Base-by-base conservation (phyloP, 306 rosid species). In the Leucaena leucocephala region DNA sequence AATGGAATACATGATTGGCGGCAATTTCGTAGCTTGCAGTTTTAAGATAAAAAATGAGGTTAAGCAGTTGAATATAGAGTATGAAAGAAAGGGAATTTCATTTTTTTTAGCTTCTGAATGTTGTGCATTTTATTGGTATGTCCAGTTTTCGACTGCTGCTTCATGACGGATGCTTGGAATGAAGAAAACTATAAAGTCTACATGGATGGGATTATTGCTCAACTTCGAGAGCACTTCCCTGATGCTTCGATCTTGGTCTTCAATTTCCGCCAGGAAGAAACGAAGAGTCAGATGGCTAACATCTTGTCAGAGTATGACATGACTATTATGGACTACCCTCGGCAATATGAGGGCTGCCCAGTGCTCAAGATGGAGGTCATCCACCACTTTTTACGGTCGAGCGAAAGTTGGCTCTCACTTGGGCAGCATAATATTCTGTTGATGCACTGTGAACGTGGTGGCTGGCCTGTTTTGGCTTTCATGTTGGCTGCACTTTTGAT, bases 381-480 rank as follows among this genome's bases (percentile, higher is more conserved):
- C 49, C 98, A 92, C 81, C 97, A 94, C 75, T 94, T 92, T 84
- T 79, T 94, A 69, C 84, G 94, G 86, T 94, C 98, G 13, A 75
- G 97, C 59, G 98, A 94, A 80, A 94, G 98, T 74, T 94, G 98
- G 98, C 91, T 92, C 9, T 87, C 95, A 8, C 97, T 88, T 57
- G 97, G 98, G 71, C 93, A 80, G 21, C 80, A 90, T 1, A 94
- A 92, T 50, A 91, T 91, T 86, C 76, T 94, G 85, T 71, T 94
- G 75, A 91, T 94, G 97, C 97, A 94, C 71, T 94, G 97, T 62
- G 98, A 92, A 71, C 91, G 89, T 12, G 98, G 98, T 17, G 97
- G 93, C 72, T 94, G 98, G 98, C 92, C 97, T 0, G 97, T 92
- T 85, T 82, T 94, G 83, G 97, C 97, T 49, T 94, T 94, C 82